These are phyloP conservation scores for Pseudozyma hubeiensis DNA, from an alignment of 1,284 basidiomycete species.

Conservation along the genomic window DNA sequence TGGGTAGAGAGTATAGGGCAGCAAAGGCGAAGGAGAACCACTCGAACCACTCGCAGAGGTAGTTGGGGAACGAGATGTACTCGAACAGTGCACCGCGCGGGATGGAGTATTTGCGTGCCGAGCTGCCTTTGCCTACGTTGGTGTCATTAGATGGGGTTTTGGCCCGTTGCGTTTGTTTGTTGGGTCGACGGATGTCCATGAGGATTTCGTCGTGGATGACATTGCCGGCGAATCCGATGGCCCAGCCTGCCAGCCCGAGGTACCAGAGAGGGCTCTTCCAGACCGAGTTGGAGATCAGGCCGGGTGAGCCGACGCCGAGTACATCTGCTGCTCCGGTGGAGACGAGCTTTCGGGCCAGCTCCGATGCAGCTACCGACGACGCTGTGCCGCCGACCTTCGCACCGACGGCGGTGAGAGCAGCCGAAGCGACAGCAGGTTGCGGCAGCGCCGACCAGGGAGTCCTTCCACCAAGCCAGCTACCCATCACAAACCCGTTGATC, in stretches of 20 bases:
- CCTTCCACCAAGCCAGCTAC: slow-evolving; percentile 72
- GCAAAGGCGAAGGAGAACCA: slow-evolving; percentile 63
- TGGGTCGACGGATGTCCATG: slow-evolving; percentile 73
- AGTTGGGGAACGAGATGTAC: slow-evolving; percentile 90
- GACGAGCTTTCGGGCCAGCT: slow-evolving; percentile 29
- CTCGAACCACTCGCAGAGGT: slow-evolving; percentile 81
- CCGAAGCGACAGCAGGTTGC: slow-evolving; percentile 65
- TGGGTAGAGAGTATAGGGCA: slow-evolving; percentile 51
- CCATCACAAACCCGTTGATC: slow-evolving; percentile 79
- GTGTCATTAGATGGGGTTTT: slow-evolving; percentile 12
- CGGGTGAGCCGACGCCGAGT: slow-evolving; percentile 27
- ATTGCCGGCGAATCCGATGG: slow-evolving; percentile 80
- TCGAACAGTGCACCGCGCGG: slow-evolving; percentile 83
- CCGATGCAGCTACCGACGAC: slow-evolving; percentile 14
- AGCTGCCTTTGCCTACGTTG: slow-evolving; percentile 53
- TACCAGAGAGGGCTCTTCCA: slow-evolving; percentile 72
- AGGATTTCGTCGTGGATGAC: slow-evolving; percentile 89
- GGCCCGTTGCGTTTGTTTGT: slow-evolving; percentile 9
- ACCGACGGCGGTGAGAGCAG: slow-evolving; percentile 27
- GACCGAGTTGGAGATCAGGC: slow-evolving; percentile 60
- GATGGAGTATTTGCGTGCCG: slow-evolving; percentile 78
- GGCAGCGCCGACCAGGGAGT: slow-evolving; percentile 50
- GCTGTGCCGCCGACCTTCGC: slow-evolving; percentile 14
- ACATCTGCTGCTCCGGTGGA: slow-evolving; percentile 28
- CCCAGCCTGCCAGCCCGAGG: slow-evolving; percentile 77